Evolutionary conservation across 176 grass and related monocot species (phyloP).

Genomic region (Otatea glauca): DNA sequence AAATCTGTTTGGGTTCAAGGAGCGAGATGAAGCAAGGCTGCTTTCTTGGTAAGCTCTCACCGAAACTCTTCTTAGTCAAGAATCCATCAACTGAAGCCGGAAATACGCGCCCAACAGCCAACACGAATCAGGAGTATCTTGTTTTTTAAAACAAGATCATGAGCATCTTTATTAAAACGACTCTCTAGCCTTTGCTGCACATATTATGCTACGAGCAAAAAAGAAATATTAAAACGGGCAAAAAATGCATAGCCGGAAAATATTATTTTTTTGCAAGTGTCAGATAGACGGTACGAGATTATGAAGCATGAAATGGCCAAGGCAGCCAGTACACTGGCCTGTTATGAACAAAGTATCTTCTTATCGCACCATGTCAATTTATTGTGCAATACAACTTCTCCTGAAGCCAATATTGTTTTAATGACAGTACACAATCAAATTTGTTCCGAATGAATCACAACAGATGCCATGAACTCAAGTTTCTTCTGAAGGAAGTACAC

Average conservation of each 20-base stretch:
- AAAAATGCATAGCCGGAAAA: background rate
- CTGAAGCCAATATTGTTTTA: background rate
- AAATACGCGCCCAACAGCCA: slow-evolving; percentile 25
- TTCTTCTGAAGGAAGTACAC: slow-evolving; percentile 80
- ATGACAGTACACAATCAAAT: background rate
- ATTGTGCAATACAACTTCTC: no score
- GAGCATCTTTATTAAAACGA: no score
- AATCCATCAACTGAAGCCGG: background rate
- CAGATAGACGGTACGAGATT: background rate
- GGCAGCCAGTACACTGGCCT: background rate
- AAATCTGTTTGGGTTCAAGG: background rate
- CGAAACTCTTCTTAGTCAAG: background rate
- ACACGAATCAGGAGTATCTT: no score
- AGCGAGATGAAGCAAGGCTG: background rate
- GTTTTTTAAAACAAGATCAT: no score
- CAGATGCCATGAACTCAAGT: slow-evolving; percentile 42
- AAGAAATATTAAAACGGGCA: background rate
- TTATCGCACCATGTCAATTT: background rate
- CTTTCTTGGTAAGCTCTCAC: background rate
- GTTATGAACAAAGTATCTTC: background rate
- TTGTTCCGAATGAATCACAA: background rate
- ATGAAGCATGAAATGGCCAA: background rate
- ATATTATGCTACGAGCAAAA: background rate
- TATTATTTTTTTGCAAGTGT: no score
- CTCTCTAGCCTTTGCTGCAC: no score